Conservation (phyloP, 1,284 basidiomycete species). For the Papiliotrema flavescens region DNA sequence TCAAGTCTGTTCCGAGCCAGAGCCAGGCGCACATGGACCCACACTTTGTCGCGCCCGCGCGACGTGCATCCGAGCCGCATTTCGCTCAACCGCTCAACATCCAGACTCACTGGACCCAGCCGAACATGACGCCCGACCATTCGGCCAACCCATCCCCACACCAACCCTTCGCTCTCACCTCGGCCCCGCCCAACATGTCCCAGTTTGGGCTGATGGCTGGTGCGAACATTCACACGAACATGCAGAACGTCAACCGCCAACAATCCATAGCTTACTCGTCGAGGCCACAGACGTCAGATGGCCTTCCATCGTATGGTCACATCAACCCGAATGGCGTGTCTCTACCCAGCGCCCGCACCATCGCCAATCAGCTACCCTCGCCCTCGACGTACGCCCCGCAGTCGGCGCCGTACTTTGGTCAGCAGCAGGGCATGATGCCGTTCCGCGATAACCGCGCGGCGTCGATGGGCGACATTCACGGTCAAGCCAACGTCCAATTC, state of each 20-base stretch:
- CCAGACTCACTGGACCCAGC: not conserved
- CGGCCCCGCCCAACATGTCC: conserved; percentile 17
- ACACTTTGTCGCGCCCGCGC: conserved; percentile 15
- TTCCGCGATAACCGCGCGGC: conserved; percentile 20
- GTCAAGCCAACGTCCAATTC: conserved; percentile 1
- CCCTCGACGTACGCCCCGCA: conserved; percentile 1
- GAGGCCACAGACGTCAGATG: conserved; percentile 41
- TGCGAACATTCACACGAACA: conserved; percentile 3
- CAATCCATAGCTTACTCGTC: conserved; percentile 11
- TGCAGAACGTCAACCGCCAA: conserved; percentile 6
- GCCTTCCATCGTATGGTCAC: conserved; percentile 27
- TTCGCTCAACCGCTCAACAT: conserved; percentile 11
- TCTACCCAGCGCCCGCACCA: conserved; percentile 32
- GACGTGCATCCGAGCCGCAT: conserved; percentile 31
- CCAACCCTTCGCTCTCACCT: conserved; percentile 5
- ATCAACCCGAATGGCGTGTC: conserved; percentile 21
- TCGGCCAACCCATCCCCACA: not conserved
- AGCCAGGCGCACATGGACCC: conserved; percentile 21
- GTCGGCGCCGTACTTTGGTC: not conserved
- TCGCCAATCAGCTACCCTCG: conserved; percentile 22
- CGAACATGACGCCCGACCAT: not conserved
- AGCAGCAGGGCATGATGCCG: conserved; percentile 11
- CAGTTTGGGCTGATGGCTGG: conserved; percentile 5
- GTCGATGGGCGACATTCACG: conserved; percentile 10
- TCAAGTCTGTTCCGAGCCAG: not conserved